Conservation (phyloP, 257 asterid genomes). For the Jaltomata sinuosa region DNA sequence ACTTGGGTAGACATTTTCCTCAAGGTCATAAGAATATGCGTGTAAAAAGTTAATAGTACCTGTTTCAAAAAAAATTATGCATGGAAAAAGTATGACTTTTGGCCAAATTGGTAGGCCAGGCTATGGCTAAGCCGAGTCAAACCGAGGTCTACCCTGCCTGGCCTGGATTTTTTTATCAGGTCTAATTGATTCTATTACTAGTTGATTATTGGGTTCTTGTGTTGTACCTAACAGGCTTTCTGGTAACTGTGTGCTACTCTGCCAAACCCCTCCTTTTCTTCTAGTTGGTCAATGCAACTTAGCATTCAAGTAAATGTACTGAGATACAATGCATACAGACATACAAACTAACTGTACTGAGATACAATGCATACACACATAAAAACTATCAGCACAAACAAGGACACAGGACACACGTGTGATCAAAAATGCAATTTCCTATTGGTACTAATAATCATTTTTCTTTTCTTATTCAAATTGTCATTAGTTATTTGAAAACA, state of each 20-base stretch:
- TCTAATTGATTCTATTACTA: background rate
- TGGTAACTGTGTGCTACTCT: background rate
- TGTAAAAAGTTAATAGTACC: no score
- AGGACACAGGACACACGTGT: background rate
- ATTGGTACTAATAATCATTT: background rate
- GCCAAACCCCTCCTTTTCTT: background rate
- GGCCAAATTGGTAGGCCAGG: background rate
- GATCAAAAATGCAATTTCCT: background rate
- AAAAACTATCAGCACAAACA: background rate
- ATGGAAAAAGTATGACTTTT: background rate
- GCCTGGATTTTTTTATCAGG: background rate
- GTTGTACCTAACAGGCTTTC: background rate
- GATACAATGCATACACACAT: background rate
- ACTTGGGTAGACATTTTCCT: background rate
- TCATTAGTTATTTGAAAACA: background rate
- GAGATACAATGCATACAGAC: background rate
- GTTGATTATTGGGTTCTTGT: background rate
- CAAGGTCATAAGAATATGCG: background rate
- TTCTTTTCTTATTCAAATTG: background rate
- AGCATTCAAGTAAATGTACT: background rate
- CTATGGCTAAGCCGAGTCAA: background rate
- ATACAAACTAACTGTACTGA: no score
- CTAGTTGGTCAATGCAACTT: background rate
- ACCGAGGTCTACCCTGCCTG: background rate
- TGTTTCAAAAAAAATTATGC: no score